Percentiles rank a stretch among this genome's conserved stretches.
Evolutionary conservation across 2,329 filamentous ascomycete species (phyloP).

Genomic region (Didymella segeticola): DNA sequence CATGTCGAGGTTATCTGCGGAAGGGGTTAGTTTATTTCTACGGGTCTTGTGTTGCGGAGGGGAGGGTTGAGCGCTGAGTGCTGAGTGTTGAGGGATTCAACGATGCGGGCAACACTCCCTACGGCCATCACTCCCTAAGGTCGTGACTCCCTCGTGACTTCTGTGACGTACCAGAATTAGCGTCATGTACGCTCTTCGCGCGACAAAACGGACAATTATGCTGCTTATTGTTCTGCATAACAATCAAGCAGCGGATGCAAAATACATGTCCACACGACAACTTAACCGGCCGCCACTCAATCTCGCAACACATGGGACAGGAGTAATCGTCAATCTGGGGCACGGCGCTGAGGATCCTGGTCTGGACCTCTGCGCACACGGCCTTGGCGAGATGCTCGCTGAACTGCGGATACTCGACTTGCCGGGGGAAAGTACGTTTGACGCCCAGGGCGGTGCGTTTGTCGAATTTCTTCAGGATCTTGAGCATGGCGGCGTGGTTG

Average conservation of each 20-base stretch:
- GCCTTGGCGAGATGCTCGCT: conserved; percentile 75
- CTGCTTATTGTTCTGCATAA: conserved; percentile 75
- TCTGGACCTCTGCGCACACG: conserved; percentile 75
- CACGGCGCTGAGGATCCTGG: conserved; percentile 74
- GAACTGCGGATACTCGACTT: conserved; percentile 63
- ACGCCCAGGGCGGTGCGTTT: conserved; percentile 80
- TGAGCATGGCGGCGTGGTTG: conserved; percentile 76
- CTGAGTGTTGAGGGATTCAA: too few species aligned
- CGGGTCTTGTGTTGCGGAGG: too few species aligned
- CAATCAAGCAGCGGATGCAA: conserved; percentile 83
- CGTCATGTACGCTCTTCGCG: conserved; percentile 71
- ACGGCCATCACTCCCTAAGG: too few species aligned
- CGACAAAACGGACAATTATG: conserved; percentile 79
- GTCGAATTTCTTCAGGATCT: conserved; percentile 92
- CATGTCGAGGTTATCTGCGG: conserved; percentile 71
- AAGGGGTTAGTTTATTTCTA: not conserved
- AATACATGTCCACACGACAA: conserved; percentile 78
- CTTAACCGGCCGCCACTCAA: conserved; percentile 83
- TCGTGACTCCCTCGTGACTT: not conserved
- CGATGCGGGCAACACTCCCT: too few species aligned
- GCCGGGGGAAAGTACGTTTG: conserved; percentile 66
- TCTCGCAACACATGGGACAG: conserved; percentile 79
- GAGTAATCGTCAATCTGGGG: conserved; percentile 85
- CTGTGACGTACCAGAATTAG: conserved; percentile 65
- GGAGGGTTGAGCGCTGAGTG: too few species aligned